Evolutionary conservation across 2,329 filamentous ascomycete species (phyloP).

Genomic region (Bipolaris sorokiniana): DNA sequence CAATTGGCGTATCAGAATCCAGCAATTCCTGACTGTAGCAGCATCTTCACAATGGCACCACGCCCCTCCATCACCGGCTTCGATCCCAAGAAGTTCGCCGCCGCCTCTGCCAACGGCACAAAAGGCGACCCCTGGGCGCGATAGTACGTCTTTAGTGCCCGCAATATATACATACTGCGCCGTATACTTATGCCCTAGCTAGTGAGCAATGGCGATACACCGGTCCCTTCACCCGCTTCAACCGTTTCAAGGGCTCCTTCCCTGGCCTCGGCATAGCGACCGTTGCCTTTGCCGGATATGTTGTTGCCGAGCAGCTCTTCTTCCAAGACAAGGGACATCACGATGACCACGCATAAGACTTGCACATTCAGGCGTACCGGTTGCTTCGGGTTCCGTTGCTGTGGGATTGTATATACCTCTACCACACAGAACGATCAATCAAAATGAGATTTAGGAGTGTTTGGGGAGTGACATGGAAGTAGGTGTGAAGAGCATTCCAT

Average conservation of each 20-base stretch:
- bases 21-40: conserved; percentile 25
- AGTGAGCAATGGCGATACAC: conserved; percentile 97
- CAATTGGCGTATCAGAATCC: conserved; percentile 6
- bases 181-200: conserved; percentile 29
- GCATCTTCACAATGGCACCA: conserved; percentile 55
- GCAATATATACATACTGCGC: background rate
- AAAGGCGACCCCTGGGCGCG: conserved; percentile 68
- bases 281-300: conserved; percentile 89
- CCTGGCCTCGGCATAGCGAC: conserved; percentile 92
- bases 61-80: conserved; percentile 88
- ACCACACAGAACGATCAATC: conserved; percentile 29
- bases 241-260: conserved; percentile 85
- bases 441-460: background rate
- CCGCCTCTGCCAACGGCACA: conserved; percentile 65
- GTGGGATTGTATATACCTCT: conserved; percentile 46
- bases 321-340: conserved; percentile 65
- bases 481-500: background rate
- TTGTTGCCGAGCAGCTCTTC: conserved; percentile 88
- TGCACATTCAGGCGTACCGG: conserved; percentile 37
- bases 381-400: conserved; percentile 34
- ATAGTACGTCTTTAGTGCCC: conserved; percentile 55
- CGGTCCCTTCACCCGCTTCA: conserved; percentile 84
- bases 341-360: conserved; percentile 13
- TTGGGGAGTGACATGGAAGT: background rate
- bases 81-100: conserved; percentile 80